Evolutionary conservation across 225 moss, liverwort and hornwort genomes (phyloP), one percentile per base, ranked within the genome.

Genomic region (Thuidium tamariscinum): DNA sequence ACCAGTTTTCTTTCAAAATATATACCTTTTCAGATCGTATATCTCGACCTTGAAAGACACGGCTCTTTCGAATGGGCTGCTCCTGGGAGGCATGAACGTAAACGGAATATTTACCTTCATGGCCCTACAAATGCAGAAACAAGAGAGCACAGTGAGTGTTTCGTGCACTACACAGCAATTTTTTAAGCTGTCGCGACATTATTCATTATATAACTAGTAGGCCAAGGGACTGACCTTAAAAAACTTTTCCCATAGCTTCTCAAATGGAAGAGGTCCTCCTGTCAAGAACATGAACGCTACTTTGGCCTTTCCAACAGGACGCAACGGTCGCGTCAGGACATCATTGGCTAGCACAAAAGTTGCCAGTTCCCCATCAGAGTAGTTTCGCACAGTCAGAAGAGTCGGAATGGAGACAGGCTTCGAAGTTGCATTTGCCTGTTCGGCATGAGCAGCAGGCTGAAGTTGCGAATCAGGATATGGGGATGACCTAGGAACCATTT

Each of bases 41-140:
- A 51, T 95, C 95, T 65, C 95, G 91, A 57, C 86, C 93, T 67
- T 56, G 85, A 83, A 98, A 98, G n/a, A 94, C 90, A 67, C 10
- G 78, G 88, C 93, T 95, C 41, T 81, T 94, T 90, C 95, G 93
- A 20, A 88, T 41, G 26, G 85, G 93, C 78, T 92, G 88, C 52
- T 89, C 87, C 83, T 86, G 91, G 65, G 97, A 98, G 37, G 96
- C 95, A 75, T 98, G 96, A 30, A 96, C 91, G 80, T 96, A 96
- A 30, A 96, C 89, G 34, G 95, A 89, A 74, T 93, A 98, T 84
- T 84, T 87, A 59, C 85, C 92, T 88, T 95, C 95, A 63, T 95
- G 95, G 25, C 95, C 97, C 97, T 98, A 90, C 27, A 78, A 46
- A 69, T 73, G 36, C 29, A 27, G 48, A 88, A 86, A 46, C 75